Evolutionary conservation across 2,329 filamentous ascomycete species (phyloP).

Genomic region (Talaromyces atroroseus): DNA sequence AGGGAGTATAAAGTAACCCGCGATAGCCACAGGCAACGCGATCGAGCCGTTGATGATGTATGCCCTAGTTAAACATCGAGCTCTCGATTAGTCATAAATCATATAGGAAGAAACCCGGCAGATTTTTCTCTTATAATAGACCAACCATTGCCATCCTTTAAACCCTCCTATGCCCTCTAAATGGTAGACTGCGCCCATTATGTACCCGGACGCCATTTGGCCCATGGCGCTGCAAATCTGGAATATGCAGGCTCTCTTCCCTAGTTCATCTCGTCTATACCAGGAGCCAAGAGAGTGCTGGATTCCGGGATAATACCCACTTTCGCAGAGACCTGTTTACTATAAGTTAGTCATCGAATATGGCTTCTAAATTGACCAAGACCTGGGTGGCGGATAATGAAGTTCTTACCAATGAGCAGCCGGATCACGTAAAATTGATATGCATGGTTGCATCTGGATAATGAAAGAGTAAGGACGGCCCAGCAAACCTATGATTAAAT

Average conservation of each 20-base stretch:
- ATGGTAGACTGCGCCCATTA: slow-evolving; percentile 51
- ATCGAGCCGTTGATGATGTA: slow-evolving; percentile 44
- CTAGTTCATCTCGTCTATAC: slow-evolving; percentile 48
- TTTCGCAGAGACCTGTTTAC: slow-evolving; percentile 18
- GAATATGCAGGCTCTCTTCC: slow-evolving; percentile 50
- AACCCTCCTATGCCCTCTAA: slow-evolving; percentile 45
- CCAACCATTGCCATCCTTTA: slow-evolving; percentile 49
- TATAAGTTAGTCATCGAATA: not conserved
- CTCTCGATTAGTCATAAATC: too few relatives aligned
- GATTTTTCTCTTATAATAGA: too few relatives aligned
- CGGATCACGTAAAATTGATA: slow-evolving; percentile 45
- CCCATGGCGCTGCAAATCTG: slow-evolving; percentile 45
- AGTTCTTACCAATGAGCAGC: slow-evolving; percentile 42
- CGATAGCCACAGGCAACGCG: slow-evolving; percentile 47
- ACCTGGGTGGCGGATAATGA: not conserved
- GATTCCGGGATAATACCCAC: slow-evolving; percentile 49
- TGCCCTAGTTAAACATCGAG: slow-evolving; percentile 7
- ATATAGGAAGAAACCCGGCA: too few relatives aligned
- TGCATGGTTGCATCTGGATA: slow-evolving; percentile 38
- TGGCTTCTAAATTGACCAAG: too few relatives aligned
- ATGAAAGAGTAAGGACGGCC: slow-evolving; percentile 44
- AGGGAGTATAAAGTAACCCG: slow-evolving; percentile 46
- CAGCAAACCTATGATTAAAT: slow-evolving; percentile 36
- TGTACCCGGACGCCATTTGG: slow-evolving; percentile 45
- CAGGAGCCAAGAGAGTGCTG: slow-evolving; percentile 49